Evolutionary conservation across 1,284 basidiomycete genomes (phyloP).

Genomic region (Moesziomyces globuligerus): DNA sequence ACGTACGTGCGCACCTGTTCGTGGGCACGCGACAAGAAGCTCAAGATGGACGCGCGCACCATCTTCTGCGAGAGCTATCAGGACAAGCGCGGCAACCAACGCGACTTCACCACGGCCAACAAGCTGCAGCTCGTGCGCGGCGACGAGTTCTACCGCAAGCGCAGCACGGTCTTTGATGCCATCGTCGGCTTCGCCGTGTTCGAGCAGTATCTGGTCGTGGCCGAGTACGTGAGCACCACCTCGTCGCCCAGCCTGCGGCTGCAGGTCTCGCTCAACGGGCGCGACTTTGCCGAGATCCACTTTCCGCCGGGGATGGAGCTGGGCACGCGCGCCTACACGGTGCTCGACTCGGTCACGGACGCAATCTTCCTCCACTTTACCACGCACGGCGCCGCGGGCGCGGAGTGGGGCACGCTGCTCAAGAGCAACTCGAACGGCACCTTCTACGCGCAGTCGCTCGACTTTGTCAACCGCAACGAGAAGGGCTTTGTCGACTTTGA

Average conservation of each 20-base stretch:
- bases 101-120: slow-evolving; percentile 71
- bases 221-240: slow-evolving; percentile 74
- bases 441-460: slow-evolving; percentile 86
- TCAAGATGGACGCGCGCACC: slow-evolving; percentile 82
- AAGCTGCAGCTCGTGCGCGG: slow-evolving; percentile 84
- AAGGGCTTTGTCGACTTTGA: slow-evolving; percentile 95
- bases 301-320: slow-evolving; percentile 91
- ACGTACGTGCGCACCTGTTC: slow-evolving; percentile 88
- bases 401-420: slow-evolving; percentile 89
- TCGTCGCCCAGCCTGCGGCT: slow-evolving; percentile 71
- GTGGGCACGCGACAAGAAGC: slow-evolving; percentile 82
- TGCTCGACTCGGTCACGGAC: slow-evolving; percentile 91
- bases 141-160: slow-evolving; percentile 78
- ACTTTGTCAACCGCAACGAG: slow-evolving; percentile 88
- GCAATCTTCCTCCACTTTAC: slow-evolving; percentile 96
- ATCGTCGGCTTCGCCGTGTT: slow-evolving; percentile 97
- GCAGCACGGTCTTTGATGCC: slow-evolving; percentile 78
- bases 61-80: slow-evolving; percentile 91
- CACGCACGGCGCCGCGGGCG: slow-evolving; percentile 78
- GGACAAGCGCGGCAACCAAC: slow-evolving; percentile 84
- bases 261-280: slow-evolving; percentile 90
- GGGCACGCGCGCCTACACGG: slow-evolving; percentile 88
- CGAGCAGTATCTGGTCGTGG: slow-evolving; percentile 92
- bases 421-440: slow-evolving; percentile 98
- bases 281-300: slow-evolving; percentile 81